Base-by-base conservation (phyloP, 306 rosid genomes). In the Calophaca sinica region DNA sequence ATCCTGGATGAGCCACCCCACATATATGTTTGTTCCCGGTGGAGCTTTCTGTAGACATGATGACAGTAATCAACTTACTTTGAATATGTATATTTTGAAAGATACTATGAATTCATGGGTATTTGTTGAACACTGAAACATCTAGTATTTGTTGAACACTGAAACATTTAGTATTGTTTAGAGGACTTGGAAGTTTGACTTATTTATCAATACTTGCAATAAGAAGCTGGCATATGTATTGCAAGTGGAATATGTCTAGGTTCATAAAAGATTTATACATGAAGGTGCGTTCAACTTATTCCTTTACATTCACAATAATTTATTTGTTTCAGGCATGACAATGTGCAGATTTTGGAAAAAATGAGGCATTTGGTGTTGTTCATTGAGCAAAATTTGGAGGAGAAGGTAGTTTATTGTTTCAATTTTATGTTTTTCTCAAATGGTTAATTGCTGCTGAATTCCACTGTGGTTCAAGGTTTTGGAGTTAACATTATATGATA, bases 291-390 rank as follows among this genome's bases (percentile, higher is more conserved):
- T 79, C 65, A 33, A 7, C 51, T 9, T 36, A 49, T 62, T 45
- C 71, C 42, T 60, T 31, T 50, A 72, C 68, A 51, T 81, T 65
- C 44, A 44, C 62, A 38, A 55, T 70, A 69, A 59, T 65, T 69
- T 72, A 63, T 63, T 29, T 75, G 59, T 88, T 86, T 48, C 91
- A 94, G 98, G 90, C 98, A 94, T 70, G 98, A 91, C 82, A 85
- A 87, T 72, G 90, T 92, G 85, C 97, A 88, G 59, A 84, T 81
- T 86, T 82, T 94, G 92, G 97, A 94, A 84, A 94, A 92, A 73
- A 62, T 90, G 87, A 94, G 88, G 91, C 97, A 94, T 78, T 76
- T 91, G 87, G 93, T 91, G 82, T 75, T 94, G 69, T 94, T 94
- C 77, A 79, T 94, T 48, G 98, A 94, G 79, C 86, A 84, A 76